Conservation (phyloP, 2,329 filamentous ascomycete genomes). For the Colletotrichum spaethianum region DNA sequence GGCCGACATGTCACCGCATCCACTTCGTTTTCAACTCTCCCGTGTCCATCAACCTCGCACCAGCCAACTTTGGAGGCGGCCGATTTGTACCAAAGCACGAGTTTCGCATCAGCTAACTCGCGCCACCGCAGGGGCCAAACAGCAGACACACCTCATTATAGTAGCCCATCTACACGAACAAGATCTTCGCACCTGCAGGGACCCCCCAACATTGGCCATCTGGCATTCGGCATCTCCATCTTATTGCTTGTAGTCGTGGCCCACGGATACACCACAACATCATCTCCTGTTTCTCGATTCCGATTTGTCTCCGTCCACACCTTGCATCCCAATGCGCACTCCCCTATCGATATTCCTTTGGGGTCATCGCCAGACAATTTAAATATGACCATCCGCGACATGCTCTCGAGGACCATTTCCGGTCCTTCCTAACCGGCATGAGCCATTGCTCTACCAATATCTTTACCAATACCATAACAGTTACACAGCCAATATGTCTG, state of each 20-base stretch:
- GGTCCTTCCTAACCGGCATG: constrained; percentile 20
- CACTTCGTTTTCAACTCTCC: constrained; percentile 19
- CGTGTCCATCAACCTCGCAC: constrained; percentile 30
- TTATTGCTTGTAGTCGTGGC: background rate
- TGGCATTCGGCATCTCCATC: constrained; percentile 37
- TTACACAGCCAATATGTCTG: constrained; percentile 28
- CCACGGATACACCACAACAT: background rate
- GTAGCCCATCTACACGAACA: background rate
- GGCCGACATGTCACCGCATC: constrained; percentile 37
- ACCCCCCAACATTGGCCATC: background rate
- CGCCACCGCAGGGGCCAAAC: constrained; percentile 17
- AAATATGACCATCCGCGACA: constrained; percentile 28
- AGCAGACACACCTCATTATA: constrained; percentile 28
- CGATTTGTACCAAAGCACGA: background rate
- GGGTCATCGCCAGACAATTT: background rate
- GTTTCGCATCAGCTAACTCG: constrained; percentile 20
- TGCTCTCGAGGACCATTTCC: background rate
- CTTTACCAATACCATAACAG: background rate
- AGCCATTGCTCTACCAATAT: constrained; percentile 6
- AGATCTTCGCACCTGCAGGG: background rate
- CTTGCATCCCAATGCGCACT: constrained; percentile 10
- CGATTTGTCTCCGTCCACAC: background rate
- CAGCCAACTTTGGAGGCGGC: background rate
- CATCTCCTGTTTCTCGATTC: background rate
- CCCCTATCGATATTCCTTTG: background rate